Evolutionary conservation across 2,329 filamentous ascomycete species (phyloP), one percentile per base, ranked within the genome.

Genomic region (Stagonosporopsis chrysanthemi): DNA sequence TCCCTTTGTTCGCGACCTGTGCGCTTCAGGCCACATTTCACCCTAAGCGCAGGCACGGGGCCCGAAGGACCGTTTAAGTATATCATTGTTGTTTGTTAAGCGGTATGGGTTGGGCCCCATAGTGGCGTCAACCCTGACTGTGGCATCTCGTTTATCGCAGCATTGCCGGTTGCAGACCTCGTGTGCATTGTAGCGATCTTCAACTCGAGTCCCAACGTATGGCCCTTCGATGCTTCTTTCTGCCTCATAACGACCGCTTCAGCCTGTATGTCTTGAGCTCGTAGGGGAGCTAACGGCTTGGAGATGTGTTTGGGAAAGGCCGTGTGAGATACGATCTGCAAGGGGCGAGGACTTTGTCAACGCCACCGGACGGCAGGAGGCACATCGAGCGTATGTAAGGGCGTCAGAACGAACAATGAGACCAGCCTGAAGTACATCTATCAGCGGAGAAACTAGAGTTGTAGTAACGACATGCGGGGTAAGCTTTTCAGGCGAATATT

Each of bases 111-210:
- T 19, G 23, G 11, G 17, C 40, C 40, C 31, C 14, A 40, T 22
- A 5, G 40, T 29, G 42, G 54, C 54, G 42, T 46, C 31, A 47
- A 39, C 48, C 54, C 54, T 52, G 24, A 29, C 24, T 43, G 42
- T 43, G 19, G 26, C 35, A 14, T 15, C 15, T 33, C 26, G n/a
- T 22, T 19, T n/a, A 15, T 9, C 11, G 19, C 7, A 31, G 1
- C 35, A 14, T 29, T 31, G 28, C 35, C 6, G 12, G 28, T 9
- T 22, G 24, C 24, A 44, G 29, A 42, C 3, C 17, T 29, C n/a
- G 12, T 15, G 15, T 14, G 12, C 26, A 4, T 19, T 24, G 8
- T 9, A 11, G 6, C 14, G 3, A 29, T n/a, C 2, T 4, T 17
- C 14, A 19, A n/a, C 9, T n/a, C 2, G 24, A 28, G 11, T 17